Evolutionary conservation across 1,139 yeast species (phyloP).

Genomic region (Keqinozyma sinolaborantium): DNA sequence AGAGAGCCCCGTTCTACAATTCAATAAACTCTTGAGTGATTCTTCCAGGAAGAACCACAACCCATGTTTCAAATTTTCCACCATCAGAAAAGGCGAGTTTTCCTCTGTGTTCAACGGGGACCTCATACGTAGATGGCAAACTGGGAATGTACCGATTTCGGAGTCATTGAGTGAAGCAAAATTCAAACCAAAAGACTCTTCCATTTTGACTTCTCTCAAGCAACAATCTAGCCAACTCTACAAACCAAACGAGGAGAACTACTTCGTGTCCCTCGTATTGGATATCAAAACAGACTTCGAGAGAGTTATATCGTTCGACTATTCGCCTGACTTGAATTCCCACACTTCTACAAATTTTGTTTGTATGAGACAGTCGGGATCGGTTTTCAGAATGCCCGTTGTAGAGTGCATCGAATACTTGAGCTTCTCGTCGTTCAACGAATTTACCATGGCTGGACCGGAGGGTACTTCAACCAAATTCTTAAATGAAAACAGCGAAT

Average conservation of each 20-base stretch:
- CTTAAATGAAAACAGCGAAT: conserved; percentile 16
- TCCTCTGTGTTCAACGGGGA: conserved; percentile 80
- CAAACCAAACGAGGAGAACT: conserved; percentile 43
- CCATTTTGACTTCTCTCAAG: conserved; percentile 25
- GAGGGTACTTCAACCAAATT: conserved; percentile 50
- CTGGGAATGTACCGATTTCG: conserved; percentile 55
- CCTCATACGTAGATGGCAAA: conserved; percentile 76
- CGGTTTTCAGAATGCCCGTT: conserved; percentile 77
- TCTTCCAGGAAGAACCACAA: conserved; percentile 59
- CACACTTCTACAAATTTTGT: conserved; percentile 56
- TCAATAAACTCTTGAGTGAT: conserved; percentile 66
- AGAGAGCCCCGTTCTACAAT: conserved; percentile 62
- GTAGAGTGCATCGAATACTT: conserved; percentile 64
- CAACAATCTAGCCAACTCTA: conserved; percentile 34
- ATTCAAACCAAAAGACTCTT: conserved; percentile 2
- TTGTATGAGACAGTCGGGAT: conserved; percentile 89
- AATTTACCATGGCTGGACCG: conserved; percentile 64
- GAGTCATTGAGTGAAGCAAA: not conserved
- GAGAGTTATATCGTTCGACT: conserved; percentile 81
- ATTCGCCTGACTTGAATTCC: conserved; percentile 53
- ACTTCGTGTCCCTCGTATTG: conserved; percentile 73
- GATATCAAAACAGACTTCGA: conserved; percentile 78
- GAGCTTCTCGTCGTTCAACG: conserved; percentile 69
- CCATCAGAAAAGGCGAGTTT: conserved; percentile 67
- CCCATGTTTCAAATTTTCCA: conserved; percentile 69